These are phyloP conservation scores for Fusarium proliferatum DNA, from an alignment of 2,329 filamentous ascomycete genomes.

Conservation along the genomic window DNA sequence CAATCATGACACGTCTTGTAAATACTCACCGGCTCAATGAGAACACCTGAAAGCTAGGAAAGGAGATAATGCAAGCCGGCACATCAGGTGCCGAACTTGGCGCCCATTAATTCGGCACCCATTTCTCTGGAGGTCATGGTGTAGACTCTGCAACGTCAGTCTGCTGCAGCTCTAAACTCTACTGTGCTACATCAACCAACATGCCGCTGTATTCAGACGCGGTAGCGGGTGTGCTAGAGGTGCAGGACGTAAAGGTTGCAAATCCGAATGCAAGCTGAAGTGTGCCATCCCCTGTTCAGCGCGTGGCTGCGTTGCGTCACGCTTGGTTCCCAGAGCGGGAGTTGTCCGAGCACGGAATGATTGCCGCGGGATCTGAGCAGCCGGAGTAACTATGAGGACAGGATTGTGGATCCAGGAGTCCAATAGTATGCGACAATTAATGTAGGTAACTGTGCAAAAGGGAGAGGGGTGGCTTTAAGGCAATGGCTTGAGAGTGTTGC, in stretches of 20 bases:
- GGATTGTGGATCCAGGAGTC: neutral
- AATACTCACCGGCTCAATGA: neutral
- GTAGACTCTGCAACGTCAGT: neutral
- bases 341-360: neutral
- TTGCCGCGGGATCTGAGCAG: too few species aligned
- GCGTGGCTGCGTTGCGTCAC: too few species aligned
- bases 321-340: too few species aligned
- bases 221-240: too few species aligned
- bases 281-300: too few species aligned
- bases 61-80: fast-evolving
- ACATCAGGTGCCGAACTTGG: neutral
- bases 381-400: neutral
- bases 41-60: too few species aligned
- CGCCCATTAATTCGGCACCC: too few species aligned
- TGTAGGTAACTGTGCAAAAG: too few species aligned
- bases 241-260: too few species aligned
- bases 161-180: neutral
- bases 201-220: neutral
- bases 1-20: neutral
- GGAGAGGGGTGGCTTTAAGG: too few species aligned
- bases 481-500: neutral
- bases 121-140: too few species aligned
- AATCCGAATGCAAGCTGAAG: too few species aligned
- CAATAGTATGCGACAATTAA: fast-evolving
- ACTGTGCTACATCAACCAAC: fast-evolving